phyloP scores from a whole-genome alignment of 1,284 basidiomycete species.

The Amylostereum chailletii region DNA sequence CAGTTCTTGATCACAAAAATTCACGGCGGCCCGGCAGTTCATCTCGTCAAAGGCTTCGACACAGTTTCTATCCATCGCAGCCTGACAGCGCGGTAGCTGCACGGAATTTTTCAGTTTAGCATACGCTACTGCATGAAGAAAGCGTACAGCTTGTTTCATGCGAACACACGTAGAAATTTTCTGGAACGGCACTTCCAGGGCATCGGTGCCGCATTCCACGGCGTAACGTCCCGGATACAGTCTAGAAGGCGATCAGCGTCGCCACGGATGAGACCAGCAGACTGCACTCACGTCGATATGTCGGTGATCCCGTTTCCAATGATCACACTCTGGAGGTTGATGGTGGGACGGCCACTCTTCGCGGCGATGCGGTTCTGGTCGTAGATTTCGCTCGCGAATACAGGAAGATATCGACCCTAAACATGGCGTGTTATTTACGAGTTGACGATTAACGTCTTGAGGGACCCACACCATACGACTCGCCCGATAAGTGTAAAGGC shows the following conservation, averaged over 20 bases:
- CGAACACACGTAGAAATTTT: slow-evolving; percentile 46
- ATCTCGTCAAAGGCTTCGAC: slow-evolving; percentile 52
- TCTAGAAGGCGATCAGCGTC: slow-evolving; percentile 20
- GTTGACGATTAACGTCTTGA: slow-evolving; percentile 29
- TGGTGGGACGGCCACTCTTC: slow-evolving; percentile 43
- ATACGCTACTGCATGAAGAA: not conserved
- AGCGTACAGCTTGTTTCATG: slow-evolving; percentile 48
- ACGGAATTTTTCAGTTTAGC: not conserved
- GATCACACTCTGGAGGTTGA: slow-evolving; percentile 62
- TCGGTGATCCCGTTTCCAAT: slow-evolving; percentile 62
- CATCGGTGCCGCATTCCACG: slow-evolving; percentile 51
- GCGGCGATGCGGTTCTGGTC: slow-evolving; percentile 60
- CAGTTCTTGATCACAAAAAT: slow-evolving; percentile 55
- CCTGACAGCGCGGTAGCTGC: slow-evolving; percentile 49
- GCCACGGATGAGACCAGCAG: not conserved
- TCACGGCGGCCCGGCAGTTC: slow-evolving; percentile 48
- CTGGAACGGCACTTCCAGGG: slow-evolving; percentile 49
- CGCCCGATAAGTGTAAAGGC: slow-evolving; percentile 60
- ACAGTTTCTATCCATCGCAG: slow-evolving; percentile 36
- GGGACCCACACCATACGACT: slow-evolving; percentile 50
- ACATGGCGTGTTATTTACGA: slow-evolving; percentile 25
- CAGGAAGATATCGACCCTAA: slow-evolving; percentile 71
- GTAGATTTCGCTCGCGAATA: slow-evolving; percentile 73
- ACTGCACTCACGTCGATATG: slow-evolving; percentile 39
- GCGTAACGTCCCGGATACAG: slow-evolving; percentile 55